Conservation (phyloP, 768 basidiomycete genomes). For the Lactifluus echinatus region DNA sequence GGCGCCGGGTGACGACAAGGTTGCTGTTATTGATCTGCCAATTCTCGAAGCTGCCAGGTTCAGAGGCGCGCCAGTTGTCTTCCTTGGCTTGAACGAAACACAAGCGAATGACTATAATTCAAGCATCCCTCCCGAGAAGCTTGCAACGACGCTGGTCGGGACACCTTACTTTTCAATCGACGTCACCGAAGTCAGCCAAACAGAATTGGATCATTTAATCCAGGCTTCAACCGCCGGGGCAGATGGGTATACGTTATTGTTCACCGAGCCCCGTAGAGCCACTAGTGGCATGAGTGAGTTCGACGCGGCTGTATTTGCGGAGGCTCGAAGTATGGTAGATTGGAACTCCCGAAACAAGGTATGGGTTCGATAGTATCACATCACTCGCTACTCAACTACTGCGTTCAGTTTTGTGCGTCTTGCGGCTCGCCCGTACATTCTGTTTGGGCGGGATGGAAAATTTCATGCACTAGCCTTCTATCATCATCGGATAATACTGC, state of each 20-base stretch:
- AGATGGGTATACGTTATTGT: conserved; percentile 39
- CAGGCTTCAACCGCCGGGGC: conserved; percentile 30
- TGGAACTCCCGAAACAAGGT: conserved; percentile 92
- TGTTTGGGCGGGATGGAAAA: conserved; percentile 95
- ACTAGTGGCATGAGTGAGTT: conserved; percentile 50
- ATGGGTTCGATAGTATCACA: conserved; percentile 14
- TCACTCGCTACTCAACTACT: neutral
- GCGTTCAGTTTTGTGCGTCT: conserved; percentile 72
- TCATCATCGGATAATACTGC: conserved; percentile 64
- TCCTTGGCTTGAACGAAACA: conserved; percentile 69
- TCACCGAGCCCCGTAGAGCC: conserved; percentile 56
- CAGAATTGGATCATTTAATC: conserved; percentile 36
- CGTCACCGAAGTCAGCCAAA: conserved; percentile 43
- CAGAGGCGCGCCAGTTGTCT: conserved; percentile 54
- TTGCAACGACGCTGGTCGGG: conserved; percentile 60
- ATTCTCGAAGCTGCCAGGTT: conserved; percentile 51
- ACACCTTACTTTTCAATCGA: conserved; percentile 82
- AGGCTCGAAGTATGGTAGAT: conserved; percentile 75
- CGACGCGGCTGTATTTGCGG: conserved; percentile 68
- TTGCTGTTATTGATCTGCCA: conserved; percentile 23
- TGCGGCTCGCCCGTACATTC: conserved; percentile 79
- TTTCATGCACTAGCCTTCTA: conserved; percentile 64
- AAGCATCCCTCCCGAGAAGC: conserved; percentile 46
- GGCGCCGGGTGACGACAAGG: conserved; percentile 38
- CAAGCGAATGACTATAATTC: conserved; percentile 36